Conservation (phyloP, 2,329 filamentous ascomycete species). For the Monilinia fructicola region DNA sequence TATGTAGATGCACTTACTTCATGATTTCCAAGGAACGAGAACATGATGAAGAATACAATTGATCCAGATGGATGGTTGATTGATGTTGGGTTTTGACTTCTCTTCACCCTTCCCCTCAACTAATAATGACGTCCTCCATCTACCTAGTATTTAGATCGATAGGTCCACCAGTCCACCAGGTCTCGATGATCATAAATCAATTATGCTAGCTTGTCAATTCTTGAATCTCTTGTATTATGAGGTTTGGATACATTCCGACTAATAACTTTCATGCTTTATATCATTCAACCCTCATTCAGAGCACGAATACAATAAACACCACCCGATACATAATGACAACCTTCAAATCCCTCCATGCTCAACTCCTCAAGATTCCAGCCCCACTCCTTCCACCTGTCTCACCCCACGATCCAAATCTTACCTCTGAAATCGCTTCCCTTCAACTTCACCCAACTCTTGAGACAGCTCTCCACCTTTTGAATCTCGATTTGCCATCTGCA, state of each 20-base stretch:
- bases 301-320: not conserved
- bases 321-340: slow-evolving; percentile 4
- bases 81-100: no score
- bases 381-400: slow-evolving; percentile 36
- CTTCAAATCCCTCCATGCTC: slow-evolving; percentile 11
- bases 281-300: not conserved
- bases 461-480: slow-evolving; percentile 51
- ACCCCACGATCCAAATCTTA: slow-evolving; percentile 29
- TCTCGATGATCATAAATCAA: not conserved
- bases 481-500: slow-evolving; percentile 50
- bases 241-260: not conserved
- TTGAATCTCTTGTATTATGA: not conserved
- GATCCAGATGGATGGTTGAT: no score
- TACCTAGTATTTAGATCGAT: not conserved
- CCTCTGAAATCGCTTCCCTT: slow-evolving; percentile 38
- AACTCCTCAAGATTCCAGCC: slow-evolving; percentile 24
- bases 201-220: not conserved
- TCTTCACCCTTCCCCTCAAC: no score
- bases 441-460: slow-evolving; percentile 50
- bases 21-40: no score
- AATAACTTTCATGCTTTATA: not conserved
- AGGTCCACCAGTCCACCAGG: no score
- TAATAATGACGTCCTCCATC: not conserved
- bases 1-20: no score
- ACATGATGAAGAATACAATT: no score